phyloP scores from a whole-genome alignment of 495 filamentous ascomycete species.

The Penicillium turbatum region DNA sequence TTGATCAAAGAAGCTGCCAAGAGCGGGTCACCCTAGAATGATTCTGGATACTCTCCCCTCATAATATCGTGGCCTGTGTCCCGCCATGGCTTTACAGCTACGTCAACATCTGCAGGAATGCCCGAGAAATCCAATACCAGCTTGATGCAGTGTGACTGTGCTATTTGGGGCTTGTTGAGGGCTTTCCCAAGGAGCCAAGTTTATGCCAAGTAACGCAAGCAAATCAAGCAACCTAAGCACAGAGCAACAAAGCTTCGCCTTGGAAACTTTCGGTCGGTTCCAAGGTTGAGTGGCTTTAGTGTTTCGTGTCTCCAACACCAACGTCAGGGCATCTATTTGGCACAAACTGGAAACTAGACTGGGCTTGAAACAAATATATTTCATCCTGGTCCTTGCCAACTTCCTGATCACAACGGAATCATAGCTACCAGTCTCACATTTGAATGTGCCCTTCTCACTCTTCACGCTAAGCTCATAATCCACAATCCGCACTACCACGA shows the following conservation, averaged over 20 bases:
- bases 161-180: not conserved
- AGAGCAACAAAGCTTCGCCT: not conserved
- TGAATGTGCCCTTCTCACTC: not conserved
- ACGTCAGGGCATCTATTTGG: not conserved
- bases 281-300: not conserved
- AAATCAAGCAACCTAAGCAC: conserved; percentile 2
- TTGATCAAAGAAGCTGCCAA: not conserved
- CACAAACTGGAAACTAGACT: not conserved
- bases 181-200: not conserved
- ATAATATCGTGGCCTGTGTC: not conserved
- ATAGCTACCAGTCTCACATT: not conserved
- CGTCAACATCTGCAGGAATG: conserved; percentile 3
- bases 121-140: not conserved
- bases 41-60: not conserved
- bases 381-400: not conserved
- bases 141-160: conserved; percentile 1
- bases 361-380: not conserved
- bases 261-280: conserved; percentile 3
- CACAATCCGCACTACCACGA: conserved; percentile 2
- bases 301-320: not conserved
- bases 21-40: conserved; percentile 5
- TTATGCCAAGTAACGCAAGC: conserved; percentile 1
- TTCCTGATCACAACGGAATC: not conserved
- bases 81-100: not conserved
- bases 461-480: conserved; percentile 1